phyloP scores from a whole-genome alignment of 257 asterid genomes.

The Solanum gracilifrons region DNA sequence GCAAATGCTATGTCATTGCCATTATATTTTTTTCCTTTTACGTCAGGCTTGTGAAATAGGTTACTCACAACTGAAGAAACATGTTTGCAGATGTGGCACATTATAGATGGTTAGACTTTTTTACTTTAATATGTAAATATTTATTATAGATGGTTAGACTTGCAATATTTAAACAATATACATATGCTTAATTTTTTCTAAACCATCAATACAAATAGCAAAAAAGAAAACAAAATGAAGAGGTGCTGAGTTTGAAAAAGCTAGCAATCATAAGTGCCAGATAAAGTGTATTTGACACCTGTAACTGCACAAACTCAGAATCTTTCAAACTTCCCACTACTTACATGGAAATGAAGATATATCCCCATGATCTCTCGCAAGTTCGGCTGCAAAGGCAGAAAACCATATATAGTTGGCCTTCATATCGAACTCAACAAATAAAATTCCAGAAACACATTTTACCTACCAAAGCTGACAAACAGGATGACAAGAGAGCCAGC shows the following conservation, averaged over 20 bases:
- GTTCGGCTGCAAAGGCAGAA: slow-evolving; percentile 47
- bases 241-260: not conserved
- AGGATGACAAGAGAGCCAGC: slow-evolving; percentile 72
- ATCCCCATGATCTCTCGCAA: slow-evolving; percentile 40
- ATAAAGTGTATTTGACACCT: not conserved
- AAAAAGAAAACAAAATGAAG: not conserved
- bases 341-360: slow-evolving; percentile 52
- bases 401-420: not conserved
- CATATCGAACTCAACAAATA: not conserved
- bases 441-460: not conserved
- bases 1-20: not conserved
- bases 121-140: not conserved
- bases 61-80: not conserved
- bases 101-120: not conserved
- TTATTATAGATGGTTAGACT: not conserved
- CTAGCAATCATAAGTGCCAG: not conserved
- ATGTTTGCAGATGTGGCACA: not conserved
- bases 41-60: not conserved
- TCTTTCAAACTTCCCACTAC: slow-evolving; percentile 8
- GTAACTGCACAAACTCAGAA: not conserved
- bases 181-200: not conserved
- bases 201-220: not conserved
- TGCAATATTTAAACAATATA: not conserved
- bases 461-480: slow-evolving; percentile 80
- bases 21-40: not conserved